Percentiles rank a stretch among this genome's conserved stretches.
Conservation (phyloP, 2,329 filamentous ascomycete genomes). For the Monilinia aucupariae region DNA sequence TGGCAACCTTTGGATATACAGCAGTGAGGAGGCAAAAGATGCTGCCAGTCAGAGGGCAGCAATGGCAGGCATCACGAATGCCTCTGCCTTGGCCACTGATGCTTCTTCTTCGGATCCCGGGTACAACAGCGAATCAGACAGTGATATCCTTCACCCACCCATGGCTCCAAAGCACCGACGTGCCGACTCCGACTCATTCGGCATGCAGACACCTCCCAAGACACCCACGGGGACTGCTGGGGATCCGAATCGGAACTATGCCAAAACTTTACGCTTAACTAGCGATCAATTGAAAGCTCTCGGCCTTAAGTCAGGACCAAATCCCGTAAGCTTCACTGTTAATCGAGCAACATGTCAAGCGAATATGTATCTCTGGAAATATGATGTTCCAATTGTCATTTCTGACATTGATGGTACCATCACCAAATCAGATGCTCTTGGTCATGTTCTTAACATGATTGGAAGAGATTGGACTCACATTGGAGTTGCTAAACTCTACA, state of each 20-base stretch:
- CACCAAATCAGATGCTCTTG: conserved; percentile 91
- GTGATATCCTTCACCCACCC: conserved; percentile 48
- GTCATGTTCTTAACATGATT: conserved; percentile 93
- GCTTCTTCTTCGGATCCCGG: conserved; percentile 84
- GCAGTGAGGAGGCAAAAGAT: conserved; percentile 92
- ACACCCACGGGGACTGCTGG: conserved; percentile 60
- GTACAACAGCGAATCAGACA: conserved; percentile 83
- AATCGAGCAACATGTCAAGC: conserved; percentile 90
- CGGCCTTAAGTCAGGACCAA: conserved; percentile 76
- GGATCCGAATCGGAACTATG: conserved; percentile 81
- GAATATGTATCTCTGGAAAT: conserved; percentile 89
- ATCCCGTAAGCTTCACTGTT: conserved; percentile 92
- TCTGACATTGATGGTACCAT: conserved; percentile 99
- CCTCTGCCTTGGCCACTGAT: conserved; percentile 43
- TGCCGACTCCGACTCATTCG: conserved; percentile 52
- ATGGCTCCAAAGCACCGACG: conserved; percentile 46
- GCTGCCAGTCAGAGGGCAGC: conserved; percentile 65
- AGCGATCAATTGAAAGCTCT: conserved; percentile 91
- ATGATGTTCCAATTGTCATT: conserved; percentile 89
- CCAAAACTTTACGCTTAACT: conserved; percentile 90
- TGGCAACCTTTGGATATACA: conserved; percentile 99
- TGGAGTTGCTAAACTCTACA: conserved; percentile 94
- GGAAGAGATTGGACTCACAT: conserved; percentile 97
- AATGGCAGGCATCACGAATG: conserved; percentile 42
- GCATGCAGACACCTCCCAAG: conserved; percentile 59